phyloP scores from a whole-genome alignment of 495 filamentous ascomycete species.

The Endocarpon pusillum region DNA sequence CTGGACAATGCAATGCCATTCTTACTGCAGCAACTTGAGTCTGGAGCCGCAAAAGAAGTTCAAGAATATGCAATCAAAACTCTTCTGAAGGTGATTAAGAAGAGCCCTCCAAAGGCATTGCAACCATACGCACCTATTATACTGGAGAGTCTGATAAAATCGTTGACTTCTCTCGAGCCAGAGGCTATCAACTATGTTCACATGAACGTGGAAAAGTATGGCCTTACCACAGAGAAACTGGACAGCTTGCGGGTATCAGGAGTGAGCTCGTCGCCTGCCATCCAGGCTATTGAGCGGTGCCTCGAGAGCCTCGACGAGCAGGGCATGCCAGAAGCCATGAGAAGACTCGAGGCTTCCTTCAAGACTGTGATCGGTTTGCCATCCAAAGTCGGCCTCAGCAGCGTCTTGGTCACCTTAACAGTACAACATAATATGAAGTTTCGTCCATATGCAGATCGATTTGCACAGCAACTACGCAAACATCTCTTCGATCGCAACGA shows the following conservation, averaged over 20 bases:
- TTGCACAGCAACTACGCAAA: conserved; percentile 61
- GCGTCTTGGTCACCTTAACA: conserved; percentile 72
- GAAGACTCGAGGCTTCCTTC: conserved; percentile 55
- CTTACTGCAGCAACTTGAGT: conserved; percentile 77
- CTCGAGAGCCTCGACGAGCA: conserved; percentile 66
- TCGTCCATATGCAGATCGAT: conserved; percentile 55
- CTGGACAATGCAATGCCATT: conserved; percentile 75
- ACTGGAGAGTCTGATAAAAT: conserved; percentile 59
- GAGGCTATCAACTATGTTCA: conserved; percentile 82
- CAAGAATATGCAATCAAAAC: conserved; percentile 56
- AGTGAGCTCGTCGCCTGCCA: conserved; percentile 74
- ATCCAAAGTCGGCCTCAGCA: conserved; percentile 77
- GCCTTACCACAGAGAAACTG: conserved; percentile 62
- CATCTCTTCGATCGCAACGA: conserved; percentile 79
- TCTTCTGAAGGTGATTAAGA: conserved; percentile 75
- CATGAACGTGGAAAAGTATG: conserved; percentile 74
- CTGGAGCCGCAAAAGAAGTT: conserved; percentile 59
- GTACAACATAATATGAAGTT: conserved; percentile 60
- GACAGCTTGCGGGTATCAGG: conserved; percentile 67
- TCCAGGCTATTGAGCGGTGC: conserved; percentile 82
- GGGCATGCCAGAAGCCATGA: conserved; percentile 56
- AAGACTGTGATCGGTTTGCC: conserved; percentile 78
- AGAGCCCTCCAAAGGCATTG: conserved; percentile 49
- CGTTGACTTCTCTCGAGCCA: conserved; percentile 73
- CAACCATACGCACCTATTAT: conserved; percentile 67